Evolutionary conservation across 2,329 filamentous ascomycete species (phyloP).

Genomic region (Pseudohalonectria lignicola): DNA sequence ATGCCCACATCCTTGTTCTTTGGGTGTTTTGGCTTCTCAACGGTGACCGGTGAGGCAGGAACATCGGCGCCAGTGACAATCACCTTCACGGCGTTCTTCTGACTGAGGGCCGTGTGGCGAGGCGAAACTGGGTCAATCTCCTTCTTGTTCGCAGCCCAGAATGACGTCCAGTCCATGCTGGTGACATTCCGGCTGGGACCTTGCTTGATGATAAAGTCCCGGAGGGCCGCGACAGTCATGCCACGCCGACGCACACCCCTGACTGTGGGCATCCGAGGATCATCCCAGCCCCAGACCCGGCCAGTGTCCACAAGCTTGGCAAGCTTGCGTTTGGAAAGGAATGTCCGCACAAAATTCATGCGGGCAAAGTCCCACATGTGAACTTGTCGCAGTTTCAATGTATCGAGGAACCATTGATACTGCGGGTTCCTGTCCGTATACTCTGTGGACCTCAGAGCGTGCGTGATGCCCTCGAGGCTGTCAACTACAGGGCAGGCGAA

Average conservation of each 20-base stretch:
- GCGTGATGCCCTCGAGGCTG: constrained; percentile 70
- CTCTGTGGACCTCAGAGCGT: constrained; percentile 74
- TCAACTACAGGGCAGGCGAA: constrained; percentile 78
- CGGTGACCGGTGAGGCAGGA: constrained; percentile 48
- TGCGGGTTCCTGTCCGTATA: constrained; percentile 81
- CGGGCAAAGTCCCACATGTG: constrained; percentile 80
- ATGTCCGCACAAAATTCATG: constrained; percentile 74
- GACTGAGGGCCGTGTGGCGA: constrained; percentile 61
- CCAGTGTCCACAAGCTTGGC: constrained; percentile 71
- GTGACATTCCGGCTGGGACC: constrained; percentile 77
- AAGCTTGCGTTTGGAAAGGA: constrained; percentile 78
- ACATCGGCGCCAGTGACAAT: constrained; percentile 58
- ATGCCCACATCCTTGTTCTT: constrained; percentile 79
- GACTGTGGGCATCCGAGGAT: constrained; percentile 70
- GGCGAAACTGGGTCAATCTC: constrained; percentile 69
- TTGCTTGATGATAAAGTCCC: constrained; percentile 77
- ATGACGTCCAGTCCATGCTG: constrained; percentile 70
- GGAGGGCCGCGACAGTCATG: constrained; percentile 67
- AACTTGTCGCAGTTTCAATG: constrained; percentile 62
- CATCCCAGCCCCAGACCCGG: constrained; percentile 75
- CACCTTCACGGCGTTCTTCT: constrained; percentile 61
- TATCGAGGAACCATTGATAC: constrained; percentile 77
- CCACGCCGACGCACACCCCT: constrained; percentile 69
- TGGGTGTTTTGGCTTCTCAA: constrained; percentile 75
- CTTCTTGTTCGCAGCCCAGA: constrained; percentile 70